Conservation (phyloP, 1,284 basidiomycete species). For the Ceratobasidium theobromae region DNA sequence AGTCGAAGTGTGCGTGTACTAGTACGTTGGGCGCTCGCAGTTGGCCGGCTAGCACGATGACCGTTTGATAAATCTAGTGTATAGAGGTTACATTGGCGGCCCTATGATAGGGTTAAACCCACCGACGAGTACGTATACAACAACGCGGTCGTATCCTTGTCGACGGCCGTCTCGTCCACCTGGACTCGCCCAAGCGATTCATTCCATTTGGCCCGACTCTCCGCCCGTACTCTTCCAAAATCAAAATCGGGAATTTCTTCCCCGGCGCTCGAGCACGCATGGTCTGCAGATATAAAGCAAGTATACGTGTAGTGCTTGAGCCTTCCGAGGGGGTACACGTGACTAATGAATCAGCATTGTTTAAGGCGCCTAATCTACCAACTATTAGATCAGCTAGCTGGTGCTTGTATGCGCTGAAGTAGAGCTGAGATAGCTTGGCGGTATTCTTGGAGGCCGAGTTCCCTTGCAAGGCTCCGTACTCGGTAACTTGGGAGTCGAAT, state of each 20-base stretch:
- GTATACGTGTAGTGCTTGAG: slow-evolving; percentile 39
- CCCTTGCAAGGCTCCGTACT: slow-evolving; percentile 59
- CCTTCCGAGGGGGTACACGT: slow-evolving; percentile 50
- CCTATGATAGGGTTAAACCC: no score
- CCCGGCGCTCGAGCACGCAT: slow-evolving; percentile 62
- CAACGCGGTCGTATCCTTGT: slow-evolving; percentile 46
- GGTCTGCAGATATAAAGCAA: slow-evolving; percentile 59
- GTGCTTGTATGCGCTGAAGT: slow-evolving; percentile 1
- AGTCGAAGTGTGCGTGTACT: no score
- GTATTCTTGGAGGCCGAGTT: slow-evolving; percentile 53
- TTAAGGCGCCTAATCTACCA: slow-evolving; percentile 42
- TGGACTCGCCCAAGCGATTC: slow-evolving; percentile 57
- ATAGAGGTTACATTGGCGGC: no score
- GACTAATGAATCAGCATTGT: slow-evolving; percentile 54
- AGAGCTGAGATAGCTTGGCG: slow-evolving; percentile 42
- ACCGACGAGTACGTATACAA: slow-evolving; percentile 67
- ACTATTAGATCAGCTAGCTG: slow-evolving; percentile 34
- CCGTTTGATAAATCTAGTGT: slow-evolving; percentile 60
- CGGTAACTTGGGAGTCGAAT: slow-evolving; percentile 49
- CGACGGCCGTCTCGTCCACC: slow-evolving; percentile 54
- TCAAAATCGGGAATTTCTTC: slow-evolving; percentile 61
- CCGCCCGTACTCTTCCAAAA: slow-evolving; percentile 51
- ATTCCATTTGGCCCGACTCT: slow-evolving; percentile 55
- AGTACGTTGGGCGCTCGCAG: slow-evolving; percentile 48
- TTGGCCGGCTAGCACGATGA: slow-evolving; percentile 69